phyloP scores from a whole-genome alignment of 441 rosid species.

The Bruguiera hainesii region DNA sequence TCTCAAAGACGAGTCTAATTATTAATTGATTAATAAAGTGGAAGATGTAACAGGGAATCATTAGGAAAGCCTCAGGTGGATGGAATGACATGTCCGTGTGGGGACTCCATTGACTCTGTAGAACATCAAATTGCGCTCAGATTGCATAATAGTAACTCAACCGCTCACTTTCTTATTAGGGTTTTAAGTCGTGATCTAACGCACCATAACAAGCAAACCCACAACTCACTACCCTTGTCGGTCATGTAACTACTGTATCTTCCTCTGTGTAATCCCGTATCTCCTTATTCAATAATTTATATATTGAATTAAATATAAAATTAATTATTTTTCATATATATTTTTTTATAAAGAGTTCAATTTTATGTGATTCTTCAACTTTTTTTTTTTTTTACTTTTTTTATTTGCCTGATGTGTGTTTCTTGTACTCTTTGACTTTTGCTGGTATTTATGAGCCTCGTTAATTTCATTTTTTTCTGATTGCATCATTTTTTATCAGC shows the following conservation, averaged over 20 bases:
- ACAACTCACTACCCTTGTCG: neutral
- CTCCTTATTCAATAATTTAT: constrained; percentile 3
- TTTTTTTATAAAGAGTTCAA: neutral
- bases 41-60: neutral
- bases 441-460: neutral
- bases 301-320: neutral
- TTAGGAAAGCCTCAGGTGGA: neutral
- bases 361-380: neutral
- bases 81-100: constrained; percentile 15
- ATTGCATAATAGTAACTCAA: constrained; percentile 42
- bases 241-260: constrained; percentile 45
- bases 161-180: constrained; percentile 47
- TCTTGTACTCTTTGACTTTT: neutral
- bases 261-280: constrained; percentile 23
- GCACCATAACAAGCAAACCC: constrained; percentile 44
- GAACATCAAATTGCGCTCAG: constrained; percentile 5
- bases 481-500: neutral
- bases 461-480: too few species aligned
- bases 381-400: neutral
- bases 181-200: constrained; percentile 48
- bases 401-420: neutral
- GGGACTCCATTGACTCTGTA: constrained; percentile 33
- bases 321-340: neutral
- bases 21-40: too few species aligned
- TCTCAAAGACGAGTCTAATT: neutral